Conservation (phyloP, 352 stramenopile species). For the Pythium graminicola region DNA sequence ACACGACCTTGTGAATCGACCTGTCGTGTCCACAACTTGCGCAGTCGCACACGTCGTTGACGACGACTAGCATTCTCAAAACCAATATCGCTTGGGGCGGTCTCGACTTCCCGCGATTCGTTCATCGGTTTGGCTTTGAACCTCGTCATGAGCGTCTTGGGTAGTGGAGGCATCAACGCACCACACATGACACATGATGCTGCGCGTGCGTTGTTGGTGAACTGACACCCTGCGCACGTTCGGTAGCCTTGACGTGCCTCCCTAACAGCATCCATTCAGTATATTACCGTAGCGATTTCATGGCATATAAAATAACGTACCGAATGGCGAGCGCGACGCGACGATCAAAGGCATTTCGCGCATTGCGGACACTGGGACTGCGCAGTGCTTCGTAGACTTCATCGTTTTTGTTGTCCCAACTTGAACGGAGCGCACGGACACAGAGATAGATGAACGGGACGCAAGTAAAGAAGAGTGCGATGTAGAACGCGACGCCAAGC, state of each 20-base stretch:
- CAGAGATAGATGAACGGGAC: constrained; percentile 16
- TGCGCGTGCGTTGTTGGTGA: constrained; percentile 12
- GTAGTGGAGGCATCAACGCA: not conserved
- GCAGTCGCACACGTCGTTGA: constrained; percentile 3
- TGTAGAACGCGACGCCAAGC: constrained; percentile 11
- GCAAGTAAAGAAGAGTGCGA: constrained; percentile 17
- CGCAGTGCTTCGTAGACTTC: constrained; percentile 11
- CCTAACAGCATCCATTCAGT: not conserved
- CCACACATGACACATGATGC: constrained; percentile 15
- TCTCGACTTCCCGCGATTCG: not conserved
- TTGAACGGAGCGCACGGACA: constrained; percentile 11
- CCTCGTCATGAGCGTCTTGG: not conserved
- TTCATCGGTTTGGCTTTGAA: not conserved
- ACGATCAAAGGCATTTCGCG: constrained; percentile 11
- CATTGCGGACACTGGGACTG: constrained; percentile 11
- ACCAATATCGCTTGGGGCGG: not conserved
- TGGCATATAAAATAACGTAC: not conserved
- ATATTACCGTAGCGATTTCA: not conserved
- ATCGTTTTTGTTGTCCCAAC: constrained; percentile 23
- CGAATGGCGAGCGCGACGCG: constrained; percentile 11
- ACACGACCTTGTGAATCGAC: constrained; percentile 27
- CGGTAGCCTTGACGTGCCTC: constrained; percentile 12
- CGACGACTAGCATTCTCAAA: constrained; percentile 6
- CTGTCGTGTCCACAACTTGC: constrained; percentile 37
- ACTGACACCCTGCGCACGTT: constrained; percentile 9